phyloP scores from a whole-genome alignment of 345 rosid genomes.

The Eutrema heterophyllum region DNA sequence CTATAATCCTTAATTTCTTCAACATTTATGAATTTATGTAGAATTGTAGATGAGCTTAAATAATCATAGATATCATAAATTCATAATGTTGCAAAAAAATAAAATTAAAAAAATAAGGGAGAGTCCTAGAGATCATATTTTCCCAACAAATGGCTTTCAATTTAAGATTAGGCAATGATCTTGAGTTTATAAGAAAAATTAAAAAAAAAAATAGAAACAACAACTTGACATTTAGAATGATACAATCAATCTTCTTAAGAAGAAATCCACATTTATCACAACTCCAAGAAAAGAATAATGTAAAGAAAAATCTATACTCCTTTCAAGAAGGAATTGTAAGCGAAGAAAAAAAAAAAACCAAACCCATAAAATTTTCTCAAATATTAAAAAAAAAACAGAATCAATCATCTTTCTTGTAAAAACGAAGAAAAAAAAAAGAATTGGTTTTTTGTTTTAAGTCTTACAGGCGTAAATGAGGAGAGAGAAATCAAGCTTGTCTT shows the following conservation, averaged over 20 bases:
- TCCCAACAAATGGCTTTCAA: slow-evolving; percentile 1
- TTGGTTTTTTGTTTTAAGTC: slow-evolving; percentile 12
- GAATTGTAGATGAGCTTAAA: not conserved
- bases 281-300: slow-evolving; percentile 34
- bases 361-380: slow-evolving; percentile 6
- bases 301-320: slow-evolving; percentile 31
- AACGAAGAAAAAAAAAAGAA: not conserved
- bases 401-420: slow-evolving; percentile 13
- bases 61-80: not conserved
- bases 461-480: slow-evolving; percentile 75
- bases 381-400: slow-evolving; percentile 12
- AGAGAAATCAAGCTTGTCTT: slow-evolving; percentile 62
- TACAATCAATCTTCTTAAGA: slow-evolving; percentile 4
- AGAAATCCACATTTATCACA: slow-evolving; percentile 17
- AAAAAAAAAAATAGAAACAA: not conserved
- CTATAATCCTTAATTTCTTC: slow-evolving; percentile 11
- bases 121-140: not conserved
- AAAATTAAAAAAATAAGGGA: not conserved
- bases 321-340: slow-evolving; percentile 33
- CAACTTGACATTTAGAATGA: not conserved
- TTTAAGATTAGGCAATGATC: not conserved
- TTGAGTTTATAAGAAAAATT: not conserved
- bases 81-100: not conserved
- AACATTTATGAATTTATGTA: slow-evolving; percentile 1
- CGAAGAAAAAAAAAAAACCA: not conserved